phyloP scores from a whole-genome alignment of 2,329 filamentous ascomycete genomes.

The Cercospora canescens region DNA sequence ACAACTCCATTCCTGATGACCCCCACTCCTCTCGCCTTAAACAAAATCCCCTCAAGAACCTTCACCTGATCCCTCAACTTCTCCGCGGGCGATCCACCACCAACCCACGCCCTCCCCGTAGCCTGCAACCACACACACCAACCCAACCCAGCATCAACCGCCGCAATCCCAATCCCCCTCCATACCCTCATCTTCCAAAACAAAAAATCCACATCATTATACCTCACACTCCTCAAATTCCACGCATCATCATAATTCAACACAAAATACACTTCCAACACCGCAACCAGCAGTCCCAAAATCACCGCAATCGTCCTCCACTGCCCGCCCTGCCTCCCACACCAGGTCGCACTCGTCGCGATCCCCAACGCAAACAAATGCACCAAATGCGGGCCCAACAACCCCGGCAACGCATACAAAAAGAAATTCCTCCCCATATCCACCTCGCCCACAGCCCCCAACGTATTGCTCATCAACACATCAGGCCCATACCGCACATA shows the following conservation, averaged over 20 bases:
- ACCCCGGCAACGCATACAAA: slow-evolving; percentile 73
- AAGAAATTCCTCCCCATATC: slow-evolving; percentile 65
- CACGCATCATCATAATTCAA: slow-evolving; percentile 63
- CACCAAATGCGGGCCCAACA: slow-evolving; percentile 74
- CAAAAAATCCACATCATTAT: slow-evolving; percentile 66
- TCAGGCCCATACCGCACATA: slow-evolving; percentile 82
- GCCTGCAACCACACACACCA: slow-evolving; percentile 71
- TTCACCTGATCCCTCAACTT: slow-evolving; percentile 63
- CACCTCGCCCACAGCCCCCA: slow-evolving; percentile 55
- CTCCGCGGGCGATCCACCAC: slow-evolving; percentile 61
- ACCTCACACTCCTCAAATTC: slow-evolving; percentile 63
- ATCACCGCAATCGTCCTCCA: slow-evolving; percentile 75
- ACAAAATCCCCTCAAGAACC: slow-evolving; percentile 59
- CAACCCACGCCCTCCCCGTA: slow-evolving; percentile 76
- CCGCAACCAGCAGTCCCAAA: slow-evolving; percentile 58
- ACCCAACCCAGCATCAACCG: slow-evolving; percentile 64
- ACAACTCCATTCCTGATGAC: slow-evolving; percentile 79
- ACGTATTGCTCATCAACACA: slow-evolving; percentile 73
- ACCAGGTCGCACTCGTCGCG: slow-evolving; percentile 68
- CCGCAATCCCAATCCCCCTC: slow-evolving; percentile 64
- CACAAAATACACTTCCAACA: slow-evolving; percentile 66
- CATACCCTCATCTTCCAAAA: slow-evolving; percentile 68
- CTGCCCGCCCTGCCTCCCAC: slow-evolving; percentile 61
- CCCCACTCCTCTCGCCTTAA: slow-evolving; percentile 70
- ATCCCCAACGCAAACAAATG: slow-evolving; percentile 73